Evolutionary conservation across 73 alveolate species (phyloP), one percentile per base, ranked within the genome.

Genomic region (Paramecium primaurelia): DNA sequence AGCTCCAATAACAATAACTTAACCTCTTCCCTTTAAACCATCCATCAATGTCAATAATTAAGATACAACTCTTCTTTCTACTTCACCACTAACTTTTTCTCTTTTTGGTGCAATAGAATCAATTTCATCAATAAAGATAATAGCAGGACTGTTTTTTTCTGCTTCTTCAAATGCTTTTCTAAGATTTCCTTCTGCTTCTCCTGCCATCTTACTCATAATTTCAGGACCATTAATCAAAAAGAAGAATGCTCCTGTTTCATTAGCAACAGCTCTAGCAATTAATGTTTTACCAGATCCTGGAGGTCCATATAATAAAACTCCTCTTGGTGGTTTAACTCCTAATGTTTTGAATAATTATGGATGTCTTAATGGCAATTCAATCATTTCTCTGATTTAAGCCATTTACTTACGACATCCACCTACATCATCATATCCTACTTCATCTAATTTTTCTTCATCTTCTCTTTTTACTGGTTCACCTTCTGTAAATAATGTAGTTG

Each of bases 251-350:
- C 99, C 96, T 1, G 99, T 98, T 92, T 98, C 99, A 86, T 97
- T 98, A 11, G 99, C 99, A 4, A 98, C 99, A 2, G 99, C 99
- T 95, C 98, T 98, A 51, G 99, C 99, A 30, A 98, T 95, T 32
- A 98, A 96, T 12, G 99, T 98, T 93, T 98, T 98, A 68, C 99
- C 99, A 6, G 99, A 97, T 7, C 99, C 99, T 9, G 99, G 99
- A 71, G 95, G 99, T 42, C 99, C 99, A 92, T 98, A 98, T 91
- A 98, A 93, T 51, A 94, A 88, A 37, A 96, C 99, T 12, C 99
- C 99, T 93, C 98, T 98, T 14, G 99, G 99, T 9, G 99, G 99
- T 88, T 97, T 98, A 59, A 98, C 98, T 37, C 99, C 99, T 58
- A 98, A 95, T 90, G 98, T 99, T 94, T 98, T 99, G 93, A 98